A percentile compares a stretch with the other conserved stretches of the same genome.
These are phyloP conservation scores for Cyamopsis tetragonoloba DNA, from an alignment of 306 rosid genomes.

Conservation along the genomic window DNA sequence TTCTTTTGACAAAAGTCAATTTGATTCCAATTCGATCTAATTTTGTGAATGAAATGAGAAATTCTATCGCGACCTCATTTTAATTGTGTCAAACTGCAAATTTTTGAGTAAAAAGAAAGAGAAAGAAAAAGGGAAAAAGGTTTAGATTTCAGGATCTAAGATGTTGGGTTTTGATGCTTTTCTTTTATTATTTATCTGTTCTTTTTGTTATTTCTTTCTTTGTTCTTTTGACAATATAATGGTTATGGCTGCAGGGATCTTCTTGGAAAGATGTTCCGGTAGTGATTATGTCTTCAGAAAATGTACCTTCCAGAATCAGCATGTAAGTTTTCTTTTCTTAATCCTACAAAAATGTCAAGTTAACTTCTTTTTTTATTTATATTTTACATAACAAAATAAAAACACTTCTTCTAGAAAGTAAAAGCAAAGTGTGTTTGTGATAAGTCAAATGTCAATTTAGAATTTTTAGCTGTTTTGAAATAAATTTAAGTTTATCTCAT, in stretches of 20 bases:
- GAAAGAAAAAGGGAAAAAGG: constrained; percentile 12
- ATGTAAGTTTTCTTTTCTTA: constrained; percentile 43
- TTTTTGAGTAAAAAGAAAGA: constrained; percentile 15
- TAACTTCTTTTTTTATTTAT: background rate
- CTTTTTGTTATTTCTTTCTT: background rate
- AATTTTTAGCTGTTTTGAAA: too few species aligned
- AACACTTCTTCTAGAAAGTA: too few species aligned
- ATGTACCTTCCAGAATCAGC: constrained; percentile 86
- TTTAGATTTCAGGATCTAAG: constrained; percentile 25
- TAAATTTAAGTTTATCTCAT: too few species aligned
- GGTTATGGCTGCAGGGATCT: constrained; percentile 67
- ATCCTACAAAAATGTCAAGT: background rate
- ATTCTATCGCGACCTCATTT: too few species aligned
- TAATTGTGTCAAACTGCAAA: background rate
- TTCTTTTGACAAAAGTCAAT: too few species aligned
- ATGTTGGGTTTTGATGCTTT: constrained; percentile 22
- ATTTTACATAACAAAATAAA: too few species aligned
- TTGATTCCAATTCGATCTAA: too few species aligned
- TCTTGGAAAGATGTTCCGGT: constrained; percentile 95
- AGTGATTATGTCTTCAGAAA: constrained; percentile 94
- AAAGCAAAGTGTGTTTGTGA: too few species aligned
- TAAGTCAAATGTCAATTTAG: too few species aligned
- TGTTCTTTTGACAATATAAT: constrained; percentile 27
- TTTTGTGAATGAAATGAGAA: too few species aligned
- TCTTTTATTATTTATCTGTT: background rate